Conservation (phyloP, 2,329 filamentous ascomycete species). For the Talaromyces piceae region DNA sequence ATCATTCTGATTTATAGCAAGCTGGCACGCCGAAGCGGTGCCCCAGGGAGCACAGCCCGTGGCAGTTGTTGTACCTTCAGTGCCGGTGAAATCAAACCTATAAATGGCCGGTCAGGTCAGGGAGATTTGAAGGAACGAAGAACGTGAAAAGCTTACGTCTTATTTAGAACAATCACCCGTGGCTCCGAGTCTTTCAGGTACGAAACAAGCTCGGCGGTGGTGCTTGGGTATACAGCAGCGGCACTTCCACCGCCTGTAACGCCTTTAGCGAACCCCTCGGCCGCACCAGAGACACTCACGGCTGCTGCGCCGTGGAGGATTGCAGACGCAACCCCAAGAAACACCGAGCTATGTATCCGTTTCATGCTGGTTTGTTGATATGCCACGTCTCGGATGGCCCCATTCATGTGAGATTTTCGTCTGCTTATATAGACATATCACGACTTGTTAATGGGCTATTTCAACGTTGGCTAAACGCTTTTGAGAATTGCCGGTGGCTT, state of each 20-base stretch:
- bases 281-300: slow-evolving; percentile 4
- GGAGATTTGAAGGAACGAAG: background rate
- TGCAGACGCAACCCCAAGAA: background rate
- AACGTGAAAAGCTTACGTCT: background rate
- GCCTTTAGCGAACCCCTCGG: slow-evolving; percentile 7
- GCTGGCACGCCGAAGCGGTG: slow-evolving; percentile 47
- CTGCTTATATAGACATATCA: background rate
- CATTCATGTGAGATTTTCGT: background rate
- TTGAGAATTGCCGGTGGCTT: background rate
- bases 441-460: background rate
- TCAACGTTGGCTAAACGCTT: background rate
- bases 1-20: slow-evolving; percentile 53
- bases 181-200: slow-evolving; percentile 4
- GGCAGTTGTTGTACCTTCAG: slow-evolving; percentile 44
- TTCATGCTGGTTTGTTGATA: background rate
- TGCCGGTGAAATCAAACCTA: slow-evolving; percentile 47
- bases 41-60: slow-evolving; percentile 55
- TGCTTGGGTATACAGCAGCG: slow-evolving; percentile 4
- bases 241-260: slow-evolving; percentile 7
- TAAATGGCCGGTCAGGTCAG: background rate
- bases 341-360: background rate
- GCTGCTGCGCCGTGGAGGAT: background rate
- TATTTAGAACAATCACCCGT: slow-evolving; percentile 4
- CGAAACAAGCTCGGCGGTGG: slow-evolving; percentile 6
- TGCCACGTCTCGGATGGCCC: background rate